Evolutionary conservation across 768 basidiomycete genomes (phyloP), one percentile per base, ranked within the genome.

Genomic region (Wakefieldia striispora): DNA sequence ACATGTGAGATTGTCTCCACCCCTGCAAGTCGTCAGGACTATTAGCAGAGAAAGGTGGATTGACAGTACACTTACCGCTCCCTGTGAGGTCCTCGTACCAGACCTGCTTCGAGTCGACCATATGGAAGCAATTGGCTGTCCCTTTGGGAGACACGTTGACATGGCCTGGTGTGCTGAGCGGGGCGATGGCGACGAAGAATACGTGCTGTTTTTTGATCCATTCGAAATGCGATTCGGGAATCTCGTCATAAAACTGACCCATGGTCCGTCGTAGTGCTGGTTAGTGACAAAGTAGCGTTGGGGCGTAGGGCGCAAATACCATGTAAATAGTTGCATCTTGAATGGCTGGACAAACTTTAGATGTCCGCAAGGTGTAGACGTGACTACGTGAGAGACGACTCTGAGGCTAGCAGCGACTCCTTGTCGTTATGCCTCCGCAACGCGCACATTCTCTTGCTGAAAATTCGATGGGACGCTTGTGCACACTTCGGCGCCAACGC

Each of bases 71-170:
- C 65, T 35, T 55, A 82, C 85, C 85, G 52, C 82, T 82, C 7
- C 86, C 86, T 6, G 78, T 76, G 27, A 86, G 70, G 61, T 88
- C 86, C 55, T 88, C 82, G 57, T 88, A 89, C 84, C 84, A 88
- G 7, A 84, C 83, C 46, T 67, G 71, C 43, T 70, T 76, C 8
- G 75, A 64, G 51, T 81, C 70, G 19, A 77, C 72, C 40, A 87
- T 62, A 54, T 82, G 83, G 61, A 89, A 85, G 8, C 78, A 80
- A 26, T 81, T 80, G 47, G 75, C 70, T n/a, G 80, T 72, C 21
- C 83, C 82, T 61, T 89, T 87, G 1, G 86, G 84, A 1, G 84
- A 86, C 2, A 88, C 55, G 50, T 88, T 88, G 49, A 89, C 67
- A 42, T 82, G 81, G 0, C 83, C 85, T 1, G 78, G 72, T 0